Evolutionary conservation across 345 rosid species (phyloP), one percentile per base, ranked within the genome.

Genomic region (Aurinia saxatilis): DNA sequence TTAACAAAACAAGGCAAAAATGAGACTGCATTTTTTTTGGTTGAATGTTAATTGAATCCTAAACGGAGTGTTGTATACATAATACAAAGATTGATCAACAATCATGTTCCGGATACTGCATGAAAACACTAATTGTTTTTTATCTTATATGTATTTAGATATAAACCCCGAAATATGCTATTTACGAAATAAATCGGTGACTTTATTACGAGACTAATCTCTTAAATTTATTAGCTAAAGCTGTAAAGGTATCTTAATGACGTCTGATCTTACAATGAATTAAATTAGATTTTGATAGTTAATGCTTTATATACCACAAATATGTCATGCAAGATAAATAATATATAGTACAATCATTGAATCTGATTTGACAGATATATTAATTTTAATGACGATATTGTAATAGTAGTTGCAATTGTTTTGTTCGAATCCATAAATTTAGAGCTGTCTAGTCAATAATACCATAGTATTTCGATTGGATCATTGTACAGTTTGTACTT

Each of bases 381-480:
- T 53, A 34, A 52, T 25, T 42, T 27, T 45, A 27, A 23, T 36
- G 56, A 35, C 67, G 36, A 50, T 41, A 57, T 31, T 61, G 23
- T 46, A 44, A 55, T 54, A 16, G 42, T 38, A 54, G 37, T 38
- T 45, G 57, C 34, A 45, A 1, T 7, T 35, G 39, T 13, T 30
- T 55, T 5, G 54, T 9, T 61, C 44, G 63, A 62, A 16, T 69
- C 14, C 33, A 27, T 29, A 60, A 18, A 51, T 14, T n/a, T 39
- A 13, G 48, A 60, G 67, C 29, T 61, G 73, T 61, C 41, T 42
- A 46, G 31, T 47, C 57, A 70, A 48, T 47, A 29, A 19, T 48
- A 50, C 5, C 39, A 50, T 45, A 29, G 40, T 23, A 70, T 37
- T 19, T 46, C 3, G 57, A 55, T 54, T 30, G 61, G 63, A 47